Percentiles rank a stretch among this genome's conserved stretches.
Evolutionary conservation across 2,329 filamentous ascomycete species (phyloP).

Genomic region (Fusarium sacchari): DNA sequence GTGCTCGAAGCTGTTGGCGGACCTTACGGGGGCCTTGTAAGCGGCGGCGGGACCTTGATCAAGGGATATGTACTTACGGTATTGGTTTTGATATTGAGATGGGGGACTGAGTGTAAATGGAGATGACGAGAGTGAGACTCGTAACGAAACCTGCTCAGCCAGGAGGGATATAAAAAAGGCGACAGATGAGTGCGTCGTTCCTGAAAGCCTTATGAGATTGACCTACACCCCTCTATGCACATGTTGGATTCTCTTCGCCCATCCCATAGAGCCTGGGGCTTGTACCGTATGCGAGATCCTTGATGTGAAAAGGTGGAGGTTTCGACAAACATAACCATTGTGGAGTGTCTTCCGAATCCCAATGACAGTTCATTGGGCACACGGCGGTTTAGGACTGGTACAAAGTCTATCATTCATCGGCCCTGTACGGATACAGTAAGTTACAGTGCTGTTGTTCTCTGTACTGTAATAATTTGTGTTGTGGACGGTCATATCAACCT

Average conservation of each 20-base stretch:
- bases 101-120: conserved; percentile 11
- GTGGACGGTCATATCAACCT: conserved; percentile 9
- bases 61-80: conserved; percentile 27
- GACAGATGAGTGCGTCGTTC: conserved; percentile 8
- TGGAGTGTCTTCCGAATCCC: conserved; percentile 8
- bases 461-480: conserved; percentile 6
- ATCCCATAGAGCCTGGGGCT: conserved; percentile 21
- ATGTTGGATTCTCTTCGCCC: conserved; percentile 17
- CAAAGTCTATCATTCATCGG: conserved; percentile 23
- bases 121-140: neutral
- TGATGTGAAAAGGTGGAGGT: conserved; percentile 26
- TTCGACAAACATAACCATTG: conserved; percentile 21
- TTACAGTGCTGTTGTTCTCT: conserved; percentile 5
- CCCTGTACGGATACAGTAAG: conserved; percentile 18
- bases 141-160: neutral
- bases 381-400: conserved; percentile 8
- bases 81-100: conserved; percentile 6
- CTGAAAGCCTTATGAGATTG: conserved; percentile 3
- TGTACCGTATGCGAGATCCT: conserved; percentile 25
- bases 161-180: neutral
- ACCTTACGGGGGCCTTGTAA: conserved; percentile 17
- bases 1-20: conserved; percentile 6
- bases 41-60: conserved; percentile 7
- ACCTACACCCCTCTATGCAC: conserved; percentile 15
- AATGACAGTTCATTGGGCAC: conserved; percentile 22